Base-by-base conservation (phyloP, 192 early-diverging fungal species). In the Jimgerdemannia lactiflua region DNA sequence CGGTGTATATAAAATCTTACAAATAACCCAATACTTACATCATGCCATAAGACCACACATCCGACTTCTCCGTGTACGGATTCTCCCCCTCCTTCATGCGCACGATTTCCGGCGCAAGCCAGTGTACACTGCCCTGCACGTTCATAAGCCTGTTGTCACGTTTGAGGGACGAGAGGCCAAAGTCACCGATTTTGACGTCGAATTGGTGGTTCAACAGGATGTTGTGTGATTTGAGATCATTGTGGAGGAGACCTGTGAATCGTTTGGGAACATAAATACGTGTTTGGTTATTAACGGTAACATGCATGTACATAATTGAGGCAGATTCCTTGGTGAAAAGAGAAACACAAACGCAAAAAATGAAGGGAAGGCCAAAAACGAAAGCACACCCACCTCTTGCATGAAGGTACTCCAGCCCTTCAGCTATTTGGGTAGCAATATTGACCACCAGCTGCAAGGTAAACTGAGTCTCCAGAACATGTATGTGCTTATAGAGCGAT, bases 61-160 rank as follows among this genome's bases (percentile, higher is more conserved):
- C 67, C 6, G 67, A 68, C 40, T 68, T 68, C 67, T 68, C 67
- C 9, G 29, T 68, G 19, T 68, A 68, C 18, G 67, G 67, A 20
- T 20, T 68, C 9, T 68, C 67, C 6, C 67, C 40, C 0, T 68
- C 67, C 29, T 20, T 41, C 67, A 68, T 68, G 67, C 67, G 67
- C 67, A 68, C 67, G 18, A 68, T 68, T 19, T 68, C 67, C 18
- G 67, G 67, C 2, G 67, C 67, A 68, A 68, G 67, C 67, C 67
- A 68, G 19, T 68, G 67, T 39, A 41, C 67, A 68, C 67, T 68
- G 40, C 67, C 67, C 19, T 68, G 67, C 0, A 68, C 67, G 67
- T 19, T 41, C 40, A 19, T 41, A 7, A 68, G 67, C 19, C 67
- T 7, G 40, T 68, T 68, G 67, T 68, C 67, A 41, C 67, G 67